These are phyloP conservation scores for Cadophora sp. DNA, from an alignment of 2,329 filamentous ascomycete genomes.

Conservation along the genomic window DNA sequence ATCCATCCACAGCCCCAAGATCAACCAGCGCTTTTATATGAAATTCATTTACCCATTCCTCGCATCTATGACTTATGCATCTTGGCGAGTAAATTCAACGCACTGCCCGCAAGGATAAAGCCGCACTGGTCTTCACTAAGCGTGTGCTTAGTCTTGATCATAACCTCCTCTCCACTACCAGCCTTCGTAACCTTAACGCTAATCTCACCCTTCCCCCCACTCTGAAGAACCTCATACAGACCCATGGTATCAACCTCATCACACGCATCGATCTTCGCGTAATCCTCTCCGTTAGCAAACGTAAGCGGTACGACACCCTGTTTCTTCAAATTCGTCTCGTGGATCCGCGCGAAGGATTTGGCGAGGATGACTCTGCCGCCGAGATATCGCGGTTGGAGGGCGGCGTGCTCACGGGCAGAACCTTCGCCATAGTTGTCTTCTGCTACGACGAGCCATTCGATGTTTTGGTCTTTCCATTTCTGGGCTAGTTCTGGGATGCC, in stretches of 20 bases:
- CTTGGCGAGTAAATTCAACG: constrained; percentile 87
- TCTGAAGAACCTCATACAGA: constrained; percentile 79
- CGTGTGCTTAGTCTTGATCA: constrained; percentile 83
- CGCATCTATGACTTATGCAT: constrained; percentile 37
- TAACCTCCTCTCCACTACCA: constrained; percentile 65
- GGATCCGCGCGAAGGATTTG: constrained; percentile 90
- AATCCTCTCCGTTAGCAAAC: constrained; percentile 87
- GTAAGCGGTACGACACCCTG: constrained; percentile 96
- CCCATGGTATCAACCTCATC: constrained; percentile 86
- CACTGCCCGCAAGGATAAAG: constrained; percentile 93
- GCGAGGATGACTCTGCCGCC: constrained; percentile 83
- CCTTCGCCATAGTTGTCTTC: constrained; percentile 98
- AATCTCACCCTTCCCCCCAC: constrained; percentile 80
- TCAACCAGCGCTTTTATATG: background rate
- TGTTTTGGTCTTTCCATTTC: constrained; percentile 77
- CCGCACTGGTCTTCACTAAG: constrained; percentile 88
- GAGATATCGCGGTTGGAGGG: constrained; percentile 88
- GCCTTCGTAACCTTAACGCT: constrained; percentile 69
- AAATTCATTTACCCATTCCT: too few relatives aligned
- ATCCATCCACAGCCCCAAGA: background rate
- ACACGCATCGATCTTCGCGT: constrained; percentile 81
- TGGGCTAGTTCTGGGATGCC: constrained; percentile 88
- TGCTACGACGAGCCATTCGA: constrained; percentile 91
- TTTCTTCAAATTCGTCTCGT: constrained; percentile 97
- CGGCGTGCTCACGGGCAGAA: constrained; percentile 87